Evolutionary conservation across 108 stramenopile species (phyloP), one percentile per base, ranked within the genome.

Genomic region (Cyclotella choctawhatcheeana): DNA sequence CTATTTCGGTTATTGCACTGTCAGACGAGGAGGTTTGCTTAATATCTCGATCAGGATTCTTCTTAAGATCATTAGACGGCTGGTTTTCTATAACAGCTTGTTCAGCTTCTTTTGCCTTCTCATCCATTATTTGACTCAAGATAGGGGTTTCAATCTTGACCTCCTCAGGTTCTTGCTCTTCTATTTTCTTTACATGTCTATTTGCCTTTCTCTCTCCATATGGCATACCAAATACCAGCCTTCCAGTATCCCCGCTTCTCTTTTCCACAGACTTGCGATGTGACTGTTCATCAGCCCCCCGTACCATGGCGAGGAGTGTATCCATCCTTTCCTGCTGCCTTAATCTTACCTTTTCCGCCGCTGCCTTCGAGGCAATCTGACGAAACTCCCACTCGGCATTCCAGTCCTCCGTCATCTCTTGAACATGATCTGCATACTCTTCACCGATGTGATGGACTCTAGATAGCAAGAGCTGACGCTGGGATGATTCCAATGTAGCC

Each of bases 151-250:
- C 37, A 6, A 40, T 40, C 37, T 40, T 40, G 6, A 12, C 6
- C 12, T 40, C n/a, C 18, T 48, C 18, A 4, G 35, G 20, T 21
- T 2, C 12, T 40, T 37, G 13, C 59, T 37, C 40, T 37, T 37
- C 14, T 21, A 2, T 21, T 24, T 24, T 20, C 20, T 21, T 40
- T 6, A 2, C n/a, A 40, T 1, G 6, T 8, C 22, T n/a, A 13
- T 31, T 58, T 32, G 14, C n/a, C 40, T 40, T 37, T 21, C 6
- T 37, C 20, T 43, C 35, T 5, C 59, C 40, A 43, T 40, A 60
- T n/a, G 59, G 40, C 59, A 60, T 60, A 4, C 59, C 59, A 40
- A 60, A 60, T 43, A 34, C 21, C n/a, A 21, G 40, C 34, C 35
- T 21, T 3, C 59, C 59, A 60, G 22, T 22, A 27, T 8, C 22